phyloP scores from a whole-genome alignment of 1,284 basidiomycete species.

The Boletus albobrunnescens region DNA sequence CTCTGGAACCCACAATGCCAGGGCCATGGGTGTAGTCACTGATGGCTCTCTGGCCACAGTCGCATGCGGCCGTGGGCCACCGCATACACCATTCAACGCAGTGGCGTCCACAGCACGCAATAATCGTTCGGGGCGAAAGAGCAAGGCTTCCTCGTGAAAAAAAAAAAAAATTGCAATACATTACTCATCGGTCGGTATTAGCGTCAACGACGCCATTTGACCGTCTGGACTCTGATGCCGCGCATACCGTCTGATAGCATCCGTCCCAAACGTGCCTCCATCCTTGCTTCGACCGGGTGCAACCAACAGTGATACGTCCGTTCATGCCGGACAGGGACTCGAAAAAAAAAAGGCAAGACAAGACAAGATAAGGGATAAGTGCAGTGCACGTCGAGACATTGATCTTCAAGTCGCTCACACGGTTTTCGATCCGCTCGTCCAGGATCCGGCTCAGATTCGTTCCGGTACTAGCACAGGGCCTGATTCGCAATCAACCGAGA shows the following conservation, averaged over 20 bases:
- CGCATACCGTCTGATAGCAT: neutral
- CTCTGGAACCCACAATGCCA: neutral
- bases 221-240: neutral
- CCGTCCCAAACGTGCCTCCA: too few species aligned
- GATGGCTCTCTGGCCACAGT: neutral
- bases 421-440: neutral
- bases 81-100: neutral
- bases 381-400: neutral
- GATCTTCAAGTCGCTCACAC: neutral
- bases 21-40: neutral
- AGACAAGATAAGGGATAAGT: neutral
- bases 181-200: neutral
- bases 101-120: neutral
- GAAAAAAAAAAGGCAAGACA: neutral
- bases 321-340: too few species aligned
- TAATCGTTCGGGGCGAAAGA: neutral
- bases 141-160: constrained; percentile 5
- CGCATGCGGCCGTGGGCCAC: neutral
- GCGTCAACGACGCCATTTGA: neutral
- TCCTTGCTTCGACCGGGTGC: constrained; percentile 5
- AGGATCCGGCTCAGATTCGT: constrained; percentile 1
- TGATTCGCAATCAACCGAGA: neutral
- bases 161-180: neutral
- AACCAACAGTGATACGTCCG: constrained; percentile 1
- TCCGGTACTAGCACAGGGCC: neutral